A percentile compares a stretch with the other conserved stretches of the same genome.
These are phyloP conservation scores for Apiosordaria backusii DNA, from an alignment of 495 filamentous ascomycete species.

Conservation along the genomic window DNA sequence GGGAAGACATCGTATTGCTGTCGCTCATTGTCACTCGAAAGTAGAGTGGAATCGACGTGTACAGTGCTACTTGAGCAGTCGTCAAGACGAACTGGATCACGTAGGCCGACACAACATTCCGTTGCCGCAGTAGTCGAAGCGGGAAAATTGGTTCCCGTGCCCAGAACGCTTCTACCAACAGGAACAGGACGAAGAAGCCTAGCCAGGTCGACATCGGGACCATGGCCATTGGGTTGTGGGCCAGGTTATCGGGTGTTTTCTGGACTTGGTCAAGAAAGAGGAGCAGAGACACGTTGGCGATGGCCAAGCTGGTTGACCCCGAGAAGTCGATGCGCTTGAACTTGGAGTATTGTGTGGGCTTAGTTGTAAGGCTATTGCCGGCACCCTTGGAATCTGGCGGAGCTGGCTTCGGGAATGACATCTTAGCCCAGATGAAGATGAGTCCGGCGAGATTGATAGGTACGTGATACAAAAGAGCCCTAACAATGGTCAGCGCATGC, in stretches of 20 bases:
- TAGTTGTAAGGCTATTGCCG: not conserved
- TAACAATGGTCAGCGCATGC: not conserved
- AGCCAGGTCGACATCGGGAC: constrained; percentile 13
- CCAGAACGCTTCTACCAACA: constrained; percentile 10
- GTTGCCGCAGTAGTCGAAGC: not conserved
- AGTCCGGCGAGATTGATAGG: constrained; percentile 12
- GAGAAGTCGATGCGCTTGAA: constrained; percentile 19
- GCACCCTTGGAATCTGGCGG: not conserved
- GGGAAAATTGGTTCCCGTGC: constrained; percentile 19
- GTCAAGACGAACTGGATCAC: constrained; percentile 17
- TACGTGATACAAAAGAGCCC: constrained; percentile 18
- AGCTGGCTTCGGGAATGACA: constrained; percentile 13
- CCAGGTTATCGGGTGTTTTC: not conserved
- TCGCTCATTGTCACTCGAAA: constrained; percentile 14
- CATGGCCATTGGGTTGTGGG: not conserved
- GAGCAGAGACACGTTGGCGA: constrained; percentile 16
- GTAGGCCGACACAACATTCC: constrained; percentile 14
- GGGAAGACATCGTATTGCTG: not conserved
- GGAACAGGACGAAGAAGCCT: constrained; percentile 5
- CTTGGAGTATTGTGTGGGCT: constrained; percentile 4
- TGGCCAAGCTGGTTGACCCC: constrained; percentile 13
- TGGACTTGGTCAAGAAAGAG: constrained; percentile 17
- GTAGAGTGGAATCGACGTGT: constrained; percentile 13
- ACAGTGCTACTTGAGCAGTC: constrained; percentile 19
- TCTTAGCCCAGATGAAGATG: constrained; percentile 18